These are phyloP conservation scores for Lobosporangium transversale DNA, from an alignment of 192 early-diverging fungal genomes.

Conservation along the genomic window DNA sequence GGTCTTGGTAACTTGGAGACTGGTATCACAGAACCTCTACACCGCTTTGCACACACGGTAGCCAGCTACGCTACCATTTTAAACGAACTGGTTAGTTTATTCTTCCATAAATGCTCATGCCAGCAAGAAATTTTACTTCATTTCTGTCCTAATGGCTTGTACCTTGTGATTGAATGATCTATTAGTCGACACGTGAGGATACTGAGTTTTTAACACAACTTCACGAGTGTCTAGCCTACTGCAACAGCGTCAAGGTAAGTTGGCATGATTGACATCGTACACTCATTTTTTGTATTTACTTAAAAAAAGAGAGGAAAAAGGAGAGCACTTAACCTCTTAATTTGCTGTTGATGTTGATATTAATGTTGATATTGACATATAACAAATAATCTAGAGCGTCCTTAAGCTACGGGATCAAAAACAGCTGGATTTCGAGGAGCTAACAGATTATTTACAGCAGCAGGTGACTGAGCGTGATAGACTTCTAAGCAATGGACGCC, in stretches of 20 bases:
- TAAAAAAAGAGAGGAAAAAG: no score
- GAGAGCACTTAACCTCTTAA: no score
- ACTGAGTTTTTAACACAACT: constrained; percentile 78
- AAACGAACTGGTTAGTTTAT: constrained; percentile 69
- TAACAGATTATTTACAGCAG: constrained; percentile 81
- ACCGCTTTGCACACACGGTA: constrained; percentile 78
- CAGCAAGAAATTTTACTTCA: background rate
- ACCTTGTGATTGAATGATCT: no score
- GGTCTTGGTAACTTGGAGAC: constrained; percentile 88
- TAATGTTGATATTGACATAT: no score
- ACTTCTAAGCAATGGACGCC: constrained; percentile 69
- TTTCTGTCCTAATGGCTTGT: background rate
- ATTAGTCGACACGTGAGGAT: constrained; percentile 68
- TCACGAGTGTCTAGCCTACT: constrained; percentile 88
- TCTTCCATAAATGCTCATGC: no score
- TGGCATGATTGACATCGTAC: background rate
- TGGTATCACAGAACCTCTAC: constrained; percentile 79
- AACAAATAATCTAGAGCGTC: constrained; percentile 66
- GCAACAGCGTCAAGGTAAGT: constrained; percentile 77
- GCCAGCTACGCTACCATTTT: constrained; percentile 74
- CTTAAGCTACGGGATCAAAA: constrained; percentile 91
- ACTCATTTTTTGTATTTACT: no score
- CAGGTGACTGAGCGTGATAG: constrained; percentile 78
- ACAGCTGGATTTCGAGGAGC: constrained; percentile 94
- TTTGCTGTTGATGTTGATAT: no score